Evolutionary conservation across 495 filamentous ascomycete species (phyloP), one percentile per base, ranked within the genome.

Genomic region (Podospora fimiseda): DNA sequence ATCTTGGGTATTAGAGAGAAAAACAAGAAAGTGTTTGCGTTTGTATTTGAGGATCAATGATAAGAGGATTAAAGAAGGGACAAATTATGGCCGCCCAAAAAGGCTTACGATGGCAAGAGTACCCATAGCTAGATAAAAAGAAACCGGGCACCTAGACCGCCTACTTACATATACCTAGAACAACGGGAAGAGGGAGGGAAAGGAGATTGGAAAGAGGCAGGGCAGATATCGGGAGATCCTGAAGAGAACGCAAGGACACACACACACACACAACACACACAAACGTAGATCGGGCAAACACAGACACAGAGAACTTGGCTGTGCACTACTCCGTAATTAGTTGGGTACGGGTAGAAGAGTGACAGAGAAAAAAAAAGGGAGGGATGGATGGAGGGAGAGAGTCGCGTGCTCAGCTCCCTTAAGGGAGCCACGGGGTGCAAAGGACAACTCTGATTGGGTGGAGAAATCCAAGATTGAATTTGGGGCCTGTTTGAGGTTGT

Each of bases 1-100:
- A 94, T 93, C 59, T 39, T 51, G 44, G 13, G 20, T 27, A 39
- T 39, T 37, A 36, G n/a, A n/a, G n/a, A n/a, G n/a, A n/a, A n/a
- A n/a, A n/a, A n/a, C n/a, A n/a, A n/a, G n/a, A n/a, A n/a, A n/a
- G n/a, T n/a, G n/a, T n/a, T n/a, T n/a, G n/a, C n/a, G n/a, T n/a
- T n/a, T n/a, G n/a, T n/a, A n/a, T 41, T 41, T 41, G 39, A 41
- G 5, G 5, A 4, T 4, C 11, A 41, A n/a, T 6, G 13, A 41
- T 41, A 8, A 37, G n/a, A 14, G 8, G 8, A 37, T 37, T 37
- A 37, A 37, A 37, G n/a, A 37, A 8, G 33, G 33, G n/a, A n/a
- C n/a, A 33, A 33, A 6, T 11, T 33, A 33, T 33, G 11, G 27
- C n/a, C 6, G 27, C 27, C 27, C 27, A 33, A 11, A 5, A 33